A percentile compares a stretch with the other conserved stretches of the same genome.
Conservation (phyloP, 1,284 basidiomycete species). For the Heterobasidion annosum region DNA sequence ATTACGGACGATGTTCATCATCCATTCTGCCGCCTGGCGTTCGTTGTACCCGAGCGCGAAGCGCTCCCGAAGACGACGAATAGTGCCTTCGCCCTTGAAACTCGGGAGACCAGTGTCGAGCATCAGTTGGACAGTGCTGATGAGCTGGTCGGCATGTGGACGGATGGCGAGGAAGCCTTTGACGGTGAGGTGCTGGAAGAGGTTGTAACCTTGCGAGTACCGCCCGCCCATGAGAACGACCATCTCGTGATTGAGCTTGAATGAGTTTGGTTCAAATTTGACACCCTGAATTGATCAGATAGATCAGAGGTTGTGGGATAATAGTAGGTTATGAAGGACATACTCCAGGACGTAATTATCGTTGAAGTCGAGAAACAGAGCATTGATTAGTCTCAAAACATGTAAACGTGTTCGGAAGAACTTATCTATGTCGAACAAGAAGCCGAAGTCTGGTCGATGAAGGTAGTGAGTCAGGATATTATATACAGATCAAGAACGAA, state of each 20-base stretch:
- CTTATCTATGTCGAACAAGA: slow-evolving; percentile 97
- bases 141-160: slow-evolving; percentile 84
- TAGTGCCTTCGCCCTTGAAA: slow-evolving; percentile 94
- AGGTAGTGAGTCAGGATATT: background rate
- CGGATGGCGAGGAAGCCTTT: slow-evolving; percentile 95
- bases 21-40: slow-evolving; percentile 87
- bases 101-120: slow-evolving; percentile 90
- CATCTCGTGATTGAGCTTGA: slow-evolving; percentile 99
- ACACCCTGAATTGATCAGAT: slow-evolving; percentile 43
- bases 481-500: background rate
- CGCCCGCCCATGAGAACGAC: slow-evolving; percentile 95
- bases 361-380: slow-evolving; percentile 10
- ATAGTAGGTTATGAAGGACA: slow-evolving; percentile 4
- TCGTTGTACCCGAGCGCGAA: slow-evolving; percentile 83
- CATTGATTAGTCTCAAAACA: slow-evolving; percentile 16
- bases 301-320: background rate
- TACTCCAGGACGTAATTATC: slow-evolving; percentile 29
- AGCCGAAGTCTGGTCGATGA: slow-evolving; percentile 77
- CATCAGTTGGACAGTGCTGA: slow-evolving; percentile 89
- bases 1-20: slow-evolving; percentile 84
- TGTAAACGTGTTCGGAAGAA: slow-evolving; percentile 18
- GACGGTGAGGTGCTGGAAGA: slow-evolving; percentile 91
- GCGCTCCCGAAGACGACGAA: slow-evolving; percentile 79
- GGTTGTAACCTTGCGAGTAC: slow-evolving; percentile 85
- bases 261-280: slow-evolving; percentile 95